Conservation (phyloP, 2,329 filamentous ascomycete genomes). For the Aspergillus jensenii region DNA sequence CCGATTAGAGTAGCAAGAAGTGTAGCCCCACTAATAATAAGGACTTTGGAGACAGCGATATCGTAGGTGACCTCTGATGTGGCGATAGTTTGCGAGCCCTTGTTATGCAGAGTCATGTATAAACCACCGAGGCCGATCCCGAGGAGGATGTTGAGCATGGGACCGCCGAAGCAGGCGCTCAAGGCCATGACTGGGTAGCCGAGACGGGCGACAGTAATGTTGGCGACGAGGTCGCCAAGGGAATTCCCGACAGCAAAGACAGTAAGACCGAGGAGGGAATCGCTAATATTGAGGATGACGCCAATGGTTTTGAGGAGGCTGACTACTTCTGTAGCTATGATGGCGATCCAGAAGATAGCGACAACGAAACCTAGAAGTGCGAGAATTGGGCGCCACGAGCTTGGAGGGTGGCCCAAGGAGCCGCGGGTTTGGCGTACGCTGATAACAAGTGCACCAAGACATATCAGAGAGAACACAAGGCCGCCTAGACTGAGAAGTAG, state of each 20-base stretch:
- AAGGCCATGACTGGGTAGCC: conserved; percentile 96
- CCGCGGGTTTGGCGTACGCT: conserved; percentile 60
- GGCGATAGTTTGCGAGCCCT: conserved; percentile 15
- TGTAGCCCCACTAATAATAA: conserved; percentile 83
- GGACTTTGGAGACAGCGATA: conserved; percentile 78
- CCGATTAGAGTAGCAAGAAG: conserved; percentile 76
- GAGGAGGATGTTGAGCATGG: conserved; percentile 94
- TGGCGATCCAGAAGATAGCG: conserved; percentile 93
- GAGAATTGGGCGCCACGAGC: conserved; percentile 73
- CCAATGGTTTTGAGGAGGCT: conserved; percentile 91
- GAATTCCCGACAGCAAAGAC: conserved; percentile 97
- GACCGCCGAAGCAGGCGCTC: conserved; percentile 95
- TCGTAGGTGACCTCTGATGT: conserved; percentile 61
- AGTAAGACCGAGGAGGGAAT: conserved; percentile 90
- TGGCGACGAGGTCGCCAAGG: conserved; percentile 87
- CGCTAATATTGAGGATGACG: conserved; percentile 87
- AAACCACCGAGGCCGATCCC: conserved; percentile 90
- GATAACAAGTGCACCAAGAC: conserved; percentile 65
- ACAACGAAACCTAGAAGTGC: conserved; percentile 91
- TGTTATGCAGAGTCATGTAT: conserved; percentile 73
- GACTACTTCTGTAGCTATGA: conserved; percentile 92
- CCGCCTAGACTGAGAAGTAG: conserved; percentile 61
- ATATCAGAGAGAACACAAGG: conserved; percentile 66
- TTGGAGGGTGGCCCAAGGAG: conserved; percentile 48
- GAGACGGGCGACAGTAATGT: conserved; percentile 88